A percentile compares a stretch with the other conserved stretches of the same genome.
Evolutionary conservation across 202 grass and related monocot species (phyloP).

Genomic region (Eragrostis tef): DNA sequence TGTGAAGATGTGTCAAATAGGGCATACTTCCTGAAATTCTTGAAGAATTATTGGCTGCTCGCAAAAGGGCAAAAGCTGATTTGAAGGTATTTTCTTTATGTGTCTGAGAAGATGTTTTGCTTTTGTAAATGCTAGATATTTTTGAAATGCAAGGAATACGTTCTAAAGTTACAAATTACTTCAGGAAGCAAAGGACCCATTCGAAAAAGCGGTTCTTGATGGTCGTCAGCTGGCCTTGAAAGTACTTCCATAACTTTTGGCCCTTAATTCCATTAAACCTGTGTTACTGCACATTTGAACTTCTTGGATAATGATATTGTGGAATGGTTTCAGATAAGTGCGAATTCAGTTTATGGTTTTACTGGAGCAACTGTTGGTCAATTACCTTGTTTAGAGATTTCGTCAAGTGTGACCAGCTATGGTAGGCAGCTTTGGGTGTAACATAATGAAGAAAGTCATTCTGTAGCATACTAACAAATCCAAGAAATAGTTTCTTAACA

Average conservation of each 20-base stretch:
- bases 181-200: slow-evolving; percentile 97
- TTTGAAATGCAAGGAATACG: slow-evolving; percentile 30
- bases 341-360: slow-evolving; percentile 99
- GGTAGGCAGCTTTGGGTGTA: slow-evolving; percentile 53
- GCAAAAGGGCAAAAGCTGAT: slow-evolving; percentile 99
- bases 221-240: slow-evolving; percentile 87
- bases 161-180: slow-evolving; percentile 26
- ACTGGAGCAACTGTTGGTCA: slow-evolving; percentile 93
- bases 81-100: slow-evolving; percentile 65
- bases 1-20: slow-evolving; percentile 47
- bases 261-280: slow-evolving; percentile 27
- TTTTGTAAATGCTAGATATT: slow-evolving; percentile 37
- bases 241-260: slow-evolving; percentile 53
- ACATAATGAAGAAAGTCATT: slow-evolving; percentile 29
- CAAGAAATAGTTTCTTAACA: not conserved
- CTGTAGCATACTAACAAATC: slow-evolving; percentile 2
- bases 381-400: slow-evolving; percentile 96
- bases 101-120: not conserved
- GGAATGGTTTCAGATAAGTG: slow-evolving; percentile 75
- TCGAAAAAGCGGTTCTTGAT: slow-evolving; percentile 95
- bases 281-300: not conserved
- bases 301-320: slow-evolving; percentile 41
- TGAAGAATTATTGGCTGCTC: slow-evolving; percentile 90
- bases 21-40: slow-evolving; percentile 99
- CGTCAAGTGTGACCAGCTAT: slow-evolving; percentile 97